These are phyloP conservation scores for Alnus glutinosa DNA, from an alignment of 306 rosid species.

Conservation along the genomic window DNA sequence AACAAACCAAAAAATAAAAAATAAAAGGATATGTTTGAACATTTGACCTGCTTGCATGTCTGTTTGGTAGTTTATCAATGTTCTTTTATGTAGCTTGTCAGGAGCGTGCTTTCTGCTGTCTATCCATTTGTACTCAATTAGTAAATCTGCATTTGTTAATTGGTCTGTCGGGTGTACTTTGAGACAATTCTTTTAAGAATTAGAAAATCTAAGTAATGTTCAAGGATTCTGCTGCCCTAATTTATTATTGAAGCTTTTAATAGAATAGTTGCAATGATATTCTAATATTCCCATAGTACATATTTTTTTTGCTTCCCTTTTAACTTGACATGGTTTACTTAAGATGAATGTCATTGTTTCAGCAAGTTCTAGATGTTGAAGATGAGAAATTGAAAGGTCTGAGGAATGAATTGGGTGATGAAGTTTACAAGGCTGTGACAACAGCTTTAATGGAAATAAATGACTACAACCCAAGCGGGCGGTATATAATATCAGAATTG, in stretches of 20 bases:
- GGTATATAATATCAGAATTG: constrained; percentile 49
- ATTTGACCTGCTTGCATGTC: not conserved
- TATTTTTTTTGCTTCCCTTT: constrained; percentile 18
- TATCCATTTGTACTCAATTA: not conserved
- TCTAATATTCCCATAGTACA: constrained; percentile 5
- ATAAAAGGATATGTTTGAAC: not conserved
- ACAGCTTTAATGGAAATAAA: constrained; percentile 56
- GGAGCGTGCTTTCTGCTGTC: not conserved
- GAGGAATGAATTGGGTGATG: constrained; percentile 44
- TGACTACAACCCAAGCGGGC: constrained; percentile 61
- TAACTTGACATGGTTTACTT: not conserved
- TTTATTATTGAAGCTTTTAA: not conserved
- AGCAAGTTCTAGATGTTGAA: constrained; percentile 53
- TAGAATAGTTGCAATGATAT: not conserved
- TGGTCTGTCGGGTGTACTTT: not conserved
- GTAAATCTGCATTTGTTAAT: not conserved
- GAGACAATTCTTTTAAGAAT: not conserved
- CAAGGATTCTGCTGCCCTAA: constrained; percentile 9
- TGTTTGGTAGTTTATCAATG: not conserved
- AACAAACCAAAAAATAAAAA: not conserved
- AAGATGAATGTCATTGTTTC: constrained; percentile 29
- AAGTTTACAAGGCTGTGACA: constrained; percentile 43
- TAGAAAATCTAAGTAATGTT: not conserved
- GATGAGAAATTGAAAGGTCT: constrained; percentile 53
- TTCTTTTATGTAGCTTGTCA: not conserved